phyloP scores from a whole-genome alignment of 768 basidiomycete species.

The Sarcodon sp. region DNA sequence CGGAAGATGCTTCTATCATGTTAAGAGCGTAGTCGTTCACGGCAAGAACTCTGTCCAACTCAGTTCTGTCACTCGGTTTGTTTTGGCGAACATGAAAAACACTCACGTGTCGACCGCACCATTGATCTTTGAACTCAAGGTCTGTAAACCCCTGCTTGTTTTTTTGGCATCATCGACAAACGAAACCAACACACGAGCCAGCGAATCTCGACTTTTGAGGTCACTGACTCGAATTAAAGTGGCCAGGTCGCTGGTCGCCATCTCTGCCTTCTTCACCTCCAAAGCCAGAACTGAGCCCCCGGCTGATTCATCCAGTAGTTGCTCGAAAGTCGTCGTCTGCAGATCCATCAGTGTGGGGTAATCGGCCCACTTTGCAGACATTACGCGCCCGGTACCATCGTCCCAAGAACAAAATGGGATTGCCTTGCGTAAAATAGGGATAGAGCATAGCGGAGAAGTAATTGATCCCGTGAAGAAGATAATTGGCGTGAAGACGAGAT shows the following conservation, averaged over 20 bases:
- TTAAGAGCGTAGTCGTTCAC: conserved; percentile 60
- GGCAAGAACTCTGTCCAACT: conserved; percentile 44
- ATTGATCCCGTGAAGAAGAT: conserved; percentile 29
- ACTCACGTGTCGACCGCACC: conserved; percentile 65
- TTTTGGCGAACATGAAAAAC: neutral
- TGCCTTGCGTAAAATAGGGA: conserved; percentile 44
- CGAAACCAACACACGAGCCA: conserved; percentile 36
- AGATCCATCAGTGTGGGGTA: conserved; percentile 48
- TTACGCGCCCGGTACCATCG: conserved; percentile 3
- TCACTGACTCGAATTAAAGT: conserved; percentile 52
- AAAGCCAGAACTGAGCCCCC: conserved; percentile 49
- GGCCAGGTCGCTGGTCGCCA: conserved; percentile 60
- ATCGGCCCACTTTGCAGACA: conserved; percentile 34
- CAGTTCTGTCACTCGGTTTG: neutral
- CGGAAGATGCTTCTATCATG: conserved; percentile 29
- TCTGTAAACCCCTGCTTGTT: conserved; percentile 46
- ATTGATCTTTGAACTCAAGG: conserved; percentile 50
- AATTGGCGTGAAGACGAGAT: conserved; percentile 27
- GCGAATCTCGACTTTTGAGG: conserved; percentile 40
- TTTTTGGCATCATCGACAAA: conserved; percentile 53
- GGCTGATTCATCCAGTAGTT: conserved; percentile 44
- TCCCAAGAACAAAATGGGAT: conserved; percentile 24
- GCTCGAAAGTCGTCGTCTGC: conserved; percentile 49
- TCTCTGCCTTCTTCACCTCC: conserved; percentile 64
- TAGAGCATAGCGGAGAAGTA: conserved; percentile 43